Conservation (phyloP, 768 basidiomycete species). For the Mycena crocata region DNA sequence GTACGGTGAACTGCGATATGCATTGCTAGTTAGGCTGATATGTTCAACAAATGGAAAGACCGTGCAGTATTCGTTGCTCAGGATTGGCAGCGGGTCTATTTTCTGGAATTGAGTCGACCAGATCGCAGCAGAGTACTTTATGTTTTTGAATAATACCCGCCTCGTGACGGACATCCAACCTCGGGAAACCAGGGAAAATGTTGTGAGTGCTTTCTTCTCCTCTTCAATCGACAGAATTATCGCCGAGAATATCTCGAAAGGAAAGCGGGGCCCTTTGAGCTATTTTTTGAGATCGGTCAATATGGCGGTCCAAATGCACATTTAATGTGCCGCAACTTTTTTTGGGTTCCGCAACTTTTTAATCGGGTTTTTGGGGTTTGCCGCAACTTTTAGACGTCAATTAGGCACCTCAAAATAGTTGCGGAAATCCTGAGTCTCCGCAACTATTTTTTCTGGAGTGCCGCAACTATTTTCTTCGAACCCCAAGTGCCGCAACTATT, state of each 20-base stretch:
- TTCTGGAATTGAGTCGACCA: neutral
- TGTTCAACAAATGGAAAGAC: slow-evolving; percentile 4
- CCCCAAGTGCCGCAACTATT: too few species aligned
- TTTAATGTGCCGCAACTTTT: too few species aligned
- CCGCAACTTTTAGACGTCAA: too few species aligned
- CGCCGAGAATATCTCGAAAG: slow-evolving; percentile 5
- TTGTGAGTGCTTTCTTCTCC: slow-evolving; percentile 4
- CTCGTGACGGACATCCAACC: slow-evolving; percentile 7
- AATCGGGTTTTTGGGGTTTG: too few species aligned
- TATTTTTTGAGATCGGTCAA: neutral
- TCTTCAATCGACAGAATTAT: neutral
- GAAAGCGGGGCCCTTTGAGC: slow-evolving; percentile 11
- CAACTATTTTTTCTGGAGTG: too few species aligned
- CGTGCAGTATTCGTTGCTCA: slow-evolving; percentile 2
- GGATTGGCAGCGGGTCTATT: neutral
- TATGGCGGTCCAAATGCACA: too few species aligned
- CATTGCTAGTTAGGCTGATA: neutral
- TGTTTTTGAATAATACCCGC: neutral
- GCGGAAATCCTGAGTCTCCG: too few species aligned
- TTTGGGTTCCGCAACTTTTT: too few species aligned
- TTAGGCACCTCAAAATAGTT: too few species aligned
- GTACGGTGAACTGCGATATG: neutral
- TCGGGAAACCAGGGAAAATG: slow-evolving; percentile 6
- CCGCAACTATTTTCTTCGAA: too few species aligned
- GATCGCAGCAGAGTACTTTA: neutral